A percentile compares a stretch with the other conserved stretches of the same genome.
These are phyloP conservation scores for Sphaerosporella brunnea DNA, from an alignment of 495 filamentous ascomycete genomes.

Conservation along the genomic window DNA sequence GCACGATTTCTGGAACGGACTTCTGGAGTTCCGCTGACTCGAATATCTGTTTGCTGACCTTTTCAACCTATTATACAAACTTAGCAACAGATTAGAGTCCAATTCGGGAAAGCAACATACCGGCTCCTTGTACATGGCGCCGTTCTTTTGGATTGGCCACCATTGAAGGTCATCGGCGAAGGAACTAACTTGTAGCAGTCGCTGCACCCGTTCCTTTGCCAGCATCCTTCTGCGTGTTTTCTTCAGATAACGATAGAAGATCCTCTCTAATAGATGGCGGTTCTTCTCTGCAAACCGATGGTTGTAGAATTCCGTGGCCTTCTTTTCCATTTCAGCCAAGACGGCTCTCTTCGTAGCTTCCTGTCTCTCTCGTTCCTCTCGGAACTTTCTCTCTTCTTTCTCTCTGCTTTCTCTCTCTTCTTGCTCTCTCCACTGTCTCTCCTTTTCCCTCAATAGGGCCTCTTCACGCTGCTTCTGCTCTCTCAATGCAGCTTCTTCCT, in stretches of 20 bases:
- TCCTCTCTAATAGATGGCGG: neutral
- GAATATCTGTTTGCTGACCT: neutral
- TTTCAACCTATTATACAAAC: conserved; percentile 1
- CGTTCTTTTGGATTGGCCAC: conserved; percentile 1
- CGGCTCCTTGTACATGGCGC: neutral
- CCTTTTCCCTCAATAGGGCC: neutral
- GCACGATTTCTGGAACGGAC: neutral
- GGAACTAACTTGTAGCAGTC: too few relatives aligned
- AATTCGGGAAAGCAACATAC: too few relatives aligned
- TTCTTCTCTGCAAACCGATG: too few relatives aligned
- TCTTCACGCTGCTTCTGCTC: neutral
- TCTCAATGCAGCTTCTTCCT: too few relatives aligned
- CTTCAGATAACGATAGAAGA: neutral
- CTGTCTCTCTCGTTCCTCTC: neutral
- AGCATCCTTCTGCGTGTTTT: neutral
- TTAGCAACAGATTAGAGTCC: too few relatives aligned
- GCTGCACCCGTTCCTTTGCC: neutral
- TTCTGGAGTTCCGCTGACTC: neutral
- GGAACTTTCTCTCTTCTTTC: too few relatives aligned
- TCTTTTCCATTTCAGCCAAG: neutral
- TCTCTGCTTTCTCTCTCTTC: too few relatives aligned
- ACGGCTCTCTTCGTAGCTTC: neutral
- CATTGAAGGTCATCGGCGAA: conserved; percentile 1
- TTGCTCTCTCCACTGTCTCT: neutral
- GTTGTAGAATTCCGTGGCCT: neutral